Conservation (phyloP, 1,284 basidiomycete species). For the Sporisorium reilianum region DNA sequence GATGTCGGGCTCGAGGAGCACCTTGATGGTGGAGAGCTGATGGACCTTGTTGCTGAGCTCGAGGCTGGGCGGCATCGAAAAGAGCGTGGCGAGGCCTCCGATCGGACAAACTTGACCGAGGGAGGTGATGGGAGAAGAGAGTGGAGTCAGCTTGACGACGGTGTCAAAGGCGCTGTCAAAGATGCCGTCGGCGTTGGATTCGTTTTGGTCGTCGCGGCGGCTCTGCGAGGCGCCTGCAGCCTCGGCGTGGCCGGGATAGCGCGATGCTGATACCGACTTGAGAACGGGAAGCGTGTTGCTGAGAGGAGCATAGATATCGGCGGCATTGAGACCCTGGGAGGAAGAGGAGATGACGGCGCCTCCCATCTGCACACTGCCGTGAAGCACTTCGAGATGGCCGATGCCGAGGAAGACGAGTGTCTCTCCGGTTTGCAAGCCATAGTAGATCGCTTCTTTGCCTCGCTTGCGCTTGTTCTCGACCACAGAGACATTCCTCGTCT, state of each 20-base stretch:
- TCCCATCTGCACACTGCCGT: conserved; percentile 37
- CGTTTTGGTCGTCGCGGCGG: not conserved
- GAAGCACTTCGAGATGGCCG: conserved; percentile 28
- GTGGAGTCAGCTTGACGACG: conserved; percentile 31
- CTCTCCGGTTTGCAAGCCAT: conserved; percentile 30
- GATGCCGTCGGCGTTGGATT: not conserved
- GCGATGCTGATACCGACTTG: conserved; percentile 18
- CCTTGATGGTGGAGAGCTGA: conserved; percentile 34
- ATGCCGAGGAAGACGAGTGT: conserved; percentile 40
- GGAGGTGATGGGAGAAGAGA: conserved; percentile 30
- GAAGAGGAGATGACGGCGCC: conserved; percentile 30
- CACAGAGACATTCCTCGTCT: conserved; percentile 9
- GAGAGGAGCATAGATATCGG: conserved; percentile 36
- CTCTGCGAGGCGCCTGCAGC: not conserved
- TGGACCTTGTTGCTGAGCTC: conserved; percentile 20
- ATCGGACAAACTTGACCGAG: conserved; percentile 40
- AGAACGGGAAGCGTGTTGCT: conserved; percentile 37
- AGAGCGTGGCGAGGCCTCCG: conserved; percentile 34
- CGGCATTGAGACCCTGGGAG: conserved; percentile 13
- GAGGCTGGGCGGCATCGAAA: conserved; percentile 28
- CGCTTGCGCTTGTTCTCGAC: conserved; percentile 36
- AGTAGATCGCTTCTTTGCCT: conserved; percentile 27
- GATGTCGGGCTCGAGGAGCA: conserved; percentile 27
- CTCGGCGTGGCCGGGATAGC: conserved; percentile 5
- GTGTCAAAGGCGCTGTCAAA: conserved; percentile 21